A percentile compares a stretch with the other conserved stretches of the same genome.
These are phyloP conservation scores for Talaromyces wortmannii DNA, from an alignment of 495 filamentous ascomycete genomes.

Conservation along the genomic window DNA sequence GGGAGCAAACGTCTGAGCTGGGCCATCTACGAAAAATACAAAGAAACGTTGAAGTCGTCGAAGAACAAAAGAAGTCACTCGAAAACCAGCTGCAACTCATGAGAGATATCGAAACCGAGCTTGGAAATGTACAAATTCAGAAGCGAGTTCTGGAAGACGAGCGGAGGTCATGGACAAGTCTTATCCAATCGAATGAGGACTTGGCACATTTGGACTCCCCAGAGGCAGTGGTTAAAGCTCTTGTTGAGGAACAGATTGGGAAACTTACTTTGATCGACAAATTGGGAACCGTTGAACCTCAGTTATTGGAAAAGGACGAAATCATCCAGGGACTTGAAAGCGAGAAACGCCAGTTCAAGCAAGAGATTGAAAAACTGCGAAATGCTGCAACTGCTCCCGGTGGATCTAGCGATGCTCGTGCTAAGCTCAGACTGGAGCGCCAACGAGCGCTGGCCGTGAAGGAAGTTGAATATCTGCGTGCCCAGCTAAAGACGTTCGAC, in stretches of 20 bases:
- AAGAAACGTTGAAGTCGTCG: conserved; percentile 85
- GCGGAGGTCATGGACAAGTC: conserved; percentile 75
- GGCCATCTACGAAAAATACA: conserved; percentile 70
- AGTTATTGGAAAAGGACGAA: conserved; percentile 73
- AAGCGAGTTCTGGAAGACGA: conserved; percentile 88
- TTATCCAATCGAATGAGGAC: conserved; percentile 62
- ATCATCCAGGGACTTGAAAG: conserved; percentile 64
- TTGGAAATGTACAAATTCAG: conserved; percentile 72
- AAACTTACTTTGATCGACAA: conserved; percentile 69
- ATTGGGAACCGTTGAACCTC: conserved; percentile 70
- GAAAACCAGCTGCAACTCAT: conserved; percentile 71
- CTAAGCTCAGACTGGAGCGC: conserved; percentile 69
- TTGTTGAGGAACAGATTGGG: conserved; percentile 75
- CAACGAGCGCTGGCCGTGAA: conserved; percentile 80
- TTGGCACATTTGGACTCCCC: conserved; percentile 76
- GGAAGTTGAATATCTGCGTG: conserved; percentile 89
- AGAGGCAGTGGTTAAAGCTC: conserved; percentile 76
- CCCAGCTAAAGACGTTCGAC: conserved; percentile 86
- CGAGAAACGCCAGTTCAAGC: conserved; percentile 50
- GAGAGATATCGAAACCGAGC: conserved; percentile 64
- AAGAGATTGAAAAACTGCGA: conserved; percentile 67
- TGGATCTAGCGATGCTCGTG: conserved; percentile 41
- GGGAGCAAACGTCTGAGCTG: conserved; percentile 74
- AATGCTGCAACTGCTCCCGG: conserved; percentile 20
- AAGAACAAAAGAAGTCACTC: conserved; percentile 86